phyloP scores from a whole-genome alignment of 192 early-diverging fungal species.

The Backusella psychrophila region DNA sequence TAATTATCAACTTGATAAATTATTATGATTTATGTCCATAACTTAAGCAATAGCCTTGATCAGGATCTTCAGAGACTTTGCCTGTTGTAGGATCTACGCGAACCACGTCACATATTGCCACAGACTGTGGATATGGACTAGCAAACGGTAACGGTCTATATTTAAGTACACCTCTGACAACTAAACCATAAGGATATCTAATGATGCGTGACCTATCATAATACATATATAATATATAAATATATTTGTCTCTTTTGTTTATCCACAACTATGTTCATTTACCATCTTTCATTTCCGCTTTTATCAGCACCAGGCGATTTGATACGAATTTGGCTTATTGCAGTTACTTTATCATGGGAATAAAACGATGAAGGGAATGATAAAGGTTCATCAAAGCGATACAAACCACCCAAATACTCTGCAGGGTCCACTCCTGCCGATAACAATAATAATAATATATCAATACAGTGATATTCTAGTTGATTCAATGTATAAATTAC shows the following conservation, averaged over 20 bases:
- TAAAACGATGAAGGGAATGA: conserved; percentile 23
- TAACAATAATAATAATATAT: conserved; percentile 13
- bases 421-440: conserved; percentile 25
- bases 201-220: conserved; percentile 33
- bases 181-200: conserved; percentile 33
- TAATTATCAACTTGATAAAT: neutral
- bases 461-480: neutral
- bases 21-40: neutral
- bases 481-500: neutral
- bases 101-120: conserved; percentile 36
- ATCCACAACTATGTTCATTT: neutral
- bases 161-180: conserved; percentile 29
- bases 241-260: neutral
- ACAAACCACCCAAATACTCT: conserved; percentile 32
- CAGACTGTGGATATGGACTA: conserved; percentile 18
- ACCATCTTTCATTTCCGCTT: conserved; percentile 39
- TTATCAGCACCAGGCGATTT: conserved; percentile 40
- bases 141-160: conserved; percentile 28
- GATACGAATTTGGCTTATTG: conserved; percentile 33
- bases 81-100: conserved; percentile 34
- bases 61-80: conserved; percentile 28
- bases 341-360: conserved; percentile 4
- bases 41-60: conserved; percentile 31
- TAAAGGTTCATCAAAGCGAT: conserved; percentile 36
- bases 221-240: neutral